These are phyloP conservation scores for Yamadazyma taylorii DNA, from an alignment of 1,139 yeast genomes.

Conservation along the genomic window DNA sequence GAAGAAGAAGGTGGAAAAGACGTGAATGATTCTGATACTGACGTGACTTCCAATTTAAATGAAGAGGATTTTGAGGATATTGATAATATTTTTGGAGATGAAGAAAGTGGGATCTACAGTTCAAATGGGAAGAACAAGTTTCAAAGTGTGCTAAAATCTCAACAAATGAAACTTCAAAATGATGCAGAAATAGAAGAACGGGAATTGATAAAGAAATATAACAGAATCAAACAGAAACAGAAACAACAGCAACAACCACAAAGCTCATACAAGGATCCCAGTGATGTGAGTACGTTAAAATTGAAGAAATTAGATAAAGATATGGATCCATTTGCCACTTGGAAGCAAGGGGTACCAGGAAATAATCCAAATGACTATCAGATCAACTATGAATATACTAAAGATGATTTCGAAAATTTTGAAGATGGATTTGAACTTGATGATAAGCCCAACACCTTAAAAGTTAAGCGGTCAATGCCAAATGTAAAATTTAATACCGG, in stretches of 20 bases:
- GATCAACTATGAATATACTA: constrained; percentile 36
- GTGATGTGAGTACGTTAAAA: constrained; percentile 28
- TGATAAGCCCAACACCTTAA: constrained; percentile 9
- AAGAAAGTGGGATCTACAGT: constrained; percentile 36
- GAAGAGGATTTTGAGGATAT: constrained; percentile 45
- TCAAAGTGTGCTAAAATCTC: constrained; percentile 23
- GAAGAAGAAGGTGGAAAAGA: not conserved
- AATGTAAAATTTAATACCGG: constrained; percentile 13
- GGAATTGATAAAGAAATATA: constrained; percentile 25
- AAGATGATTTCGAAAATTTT: constrained; percentile 41
- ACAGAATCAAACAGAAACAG: constrained; percentile 14
- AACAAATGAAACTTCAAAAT: constrained; percentile 27
- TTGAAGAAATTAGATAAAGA: constrained; percentile 32
- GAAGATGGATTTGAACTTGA: constrained; percentile 33
- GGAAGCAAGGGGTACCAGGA: constrained; percentile 2
- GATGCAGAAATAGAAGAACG: constrained; percentile 39
- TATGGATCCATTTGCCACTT: constrained; percentile 10
- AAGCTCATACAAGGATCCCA: not conserved
- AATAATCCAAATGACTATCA: not conserved
- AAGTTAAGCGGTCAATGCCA: constrained; percentile 30
- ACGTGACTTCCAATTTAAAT: constrained; percentile 39
- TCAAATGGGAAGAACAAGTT: constrained; percentile 15
- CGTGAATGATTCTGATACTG: constrained; percentile 33
- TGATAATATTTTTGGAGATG: constrained; percentile 40
- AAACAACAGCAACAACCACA: constrained; percentile 8